Evolutionary conservation across 495 filamentous ascomycete genomes (phyloP).

Genomic region (Aspergillus leporis): DNA sequence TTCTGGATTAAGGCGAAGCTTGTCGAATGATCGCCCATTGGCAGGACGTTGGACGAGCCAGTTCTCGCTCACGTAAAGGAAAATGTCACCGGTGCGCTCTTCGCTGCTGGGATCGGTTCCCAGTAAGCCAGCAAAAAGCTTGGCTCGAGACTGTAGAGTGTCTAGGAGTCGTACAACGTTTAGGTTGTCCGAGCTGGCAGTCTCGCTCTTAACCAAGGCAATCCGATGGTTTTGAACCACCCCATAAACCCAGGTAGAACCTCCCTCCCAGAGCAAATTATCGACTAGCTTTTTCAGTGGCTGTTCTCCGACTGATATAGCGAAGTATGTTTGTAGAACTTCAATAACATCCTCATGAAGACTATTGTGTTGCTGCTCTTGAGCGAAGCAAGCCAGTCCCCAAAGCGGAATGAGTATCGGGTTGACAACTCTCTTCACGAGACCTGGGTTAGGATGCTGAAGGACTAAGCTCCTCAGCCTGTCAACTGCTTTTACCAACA

Average conservation of each 20-base stretch:
- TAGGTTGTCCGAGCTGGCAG: slow-evolving; percentile 13
- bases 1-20: slow-evolving; percentile 24
- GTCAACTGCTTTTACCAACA: slow-evolving; percentile 45
- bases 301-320: slow-evolving; percentile 42
- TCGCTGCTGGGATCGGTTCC: slow-evolving; percentile 51
- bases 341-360: slow-evolving; percentile 35
- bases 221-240: slow-evolving; percentile 34
- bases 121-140: slow-evolving; percentile 57
- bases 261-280: slow-evolving; percentile 55
- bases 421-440: slow-evolving; percentile 67
- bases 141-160: slow-evolving; percentile 39
- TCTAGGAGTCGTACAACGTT: slow-evolving; percentile 44
- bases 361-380: slow-evolving; percentile 27
- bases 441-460: slow-evolving; percentile 70
- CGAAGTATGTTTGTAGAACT: slow-evolving; percentile 50
- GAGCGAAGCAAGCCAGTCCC: slow-evolving; percentile 60
- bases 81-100: slow-evolving; percentile 59
- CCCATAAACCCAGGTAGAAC: slow-evolving; percentile 47
- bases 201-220: slow-evolving; percentile 32
- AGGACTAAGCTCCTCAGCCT: slow-evolving; percentile 58
- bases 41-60: slow-evolving; percentile 53
- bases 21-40: slow-evolving; percentile 20
- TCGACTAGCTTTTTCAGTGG: slow-evolving; percentile 48
- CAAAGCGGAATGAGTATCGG: slow-evolving; percentile 69
- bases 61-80: slow-evolving; percentile 60